Conservation (phyloP, 371 early-diverging fungal species). For the Funneliformis caledonium region DNA sequence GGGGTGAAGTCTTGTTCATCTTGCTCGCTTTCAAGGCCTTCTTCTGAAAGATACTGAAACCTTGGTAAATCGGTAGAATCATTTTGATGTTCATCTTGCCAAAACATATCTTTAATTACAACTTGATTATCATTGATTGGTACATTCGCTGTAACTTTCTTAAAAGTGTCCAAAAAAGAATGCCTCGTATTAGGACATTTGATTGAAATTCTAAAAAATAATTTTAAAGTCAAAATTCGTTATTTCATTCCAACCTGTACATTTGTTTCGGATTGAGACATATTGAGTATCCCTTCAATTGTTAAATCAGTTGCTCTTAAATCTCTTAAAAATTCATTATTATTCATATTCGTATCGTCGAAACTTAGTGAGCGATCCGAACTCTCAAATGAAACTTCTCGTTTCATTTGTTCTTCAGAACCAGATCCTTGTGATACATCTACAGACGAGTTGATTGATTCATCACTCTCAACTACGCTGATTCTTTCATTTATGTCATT, state of each 20-base stretch:
- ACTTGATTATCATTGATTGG: not conserved
- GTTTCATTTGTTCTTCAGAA: not conserved
- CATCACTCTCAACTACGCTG: not conserved
- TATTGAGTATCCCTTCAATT: not conserved
- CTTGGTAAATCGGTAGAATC: not conserved
- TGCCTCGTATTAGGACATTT: not conserved
- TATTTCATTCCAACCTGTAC: not conserved
- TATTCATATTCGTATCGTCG: not conserved
- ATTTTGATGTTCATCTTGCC: not conserved
- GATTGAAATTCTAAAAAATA: not conserved
- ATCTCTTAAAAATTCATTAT: not conserved
- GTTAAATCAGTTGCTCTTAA: not conserved
- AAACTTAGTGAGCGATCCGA: not conserved
- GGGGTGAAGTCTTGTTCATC: not conserved
- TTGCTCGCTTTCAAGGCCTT: not conserved
- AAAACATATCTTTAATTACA: not conserved
- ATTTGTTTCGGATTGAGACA: not conserved
- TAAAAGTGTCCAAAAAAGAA: not conserved
- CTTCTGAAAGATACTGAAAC: not conserved
- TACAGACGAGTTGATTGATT: too few species aligned
- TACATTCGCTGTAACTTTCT: not conserved
- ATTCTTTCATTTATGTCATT: not conserved
- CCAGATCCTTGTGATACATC: too few species aligned
- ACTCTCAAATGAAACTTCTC: not conserved
- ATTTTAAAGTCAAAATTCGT: not conserved